Base-by-base conservation (phyloP, 2,329 filamentous ascomycete genomes). In the Beauveria scarabaeidicola region DNA sequence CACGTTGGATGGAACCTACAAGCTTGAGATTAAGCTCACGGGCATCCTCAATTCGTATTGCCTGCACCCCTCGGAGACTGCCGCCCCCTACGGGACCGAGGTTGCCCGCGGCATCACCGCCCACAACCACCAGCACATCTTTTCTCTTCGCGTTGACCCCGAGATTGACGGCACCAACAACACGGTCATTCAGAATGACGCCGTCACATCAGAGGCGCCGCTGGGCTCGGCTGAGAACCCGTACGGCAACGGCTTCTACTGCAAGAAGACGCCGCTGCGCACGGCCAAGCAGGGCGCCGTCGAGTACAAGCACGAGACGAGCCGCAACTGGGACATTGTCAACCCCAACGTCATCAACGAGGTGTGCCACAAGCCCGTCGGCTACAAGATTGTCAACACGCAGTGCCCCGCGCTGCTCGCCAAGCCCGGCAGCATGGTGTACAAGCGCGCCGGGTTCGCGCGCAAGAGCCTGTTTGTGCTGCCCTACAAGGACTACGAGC, bases 201-300 rank as follows among this genome's bases (percentile, higher is more conserved):
- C 87, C 3, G 75, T 78, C 1, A 78, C 74, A 10, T 84, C 83
- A 0, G 75, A 82, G 0, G 86, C 81, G 10, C 81, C 83, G 46
- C 80, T 88, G 0, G 87, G 88, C 11, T 86, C 82, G 52, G 73
- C 76, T 9, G 85, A 89, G 70, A 91, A 91, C 72, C 83, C 79
- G 59, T 87, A 89, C 69, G 88, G 88, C 62, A 91, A 91, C 67
- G 88, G 86, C 6, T 91, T 90, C 72, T 90, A 68, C 61, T 66
- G 63, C 62, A 66, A 64, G 52, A 68, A 66, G 65, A 69, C 68
- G 27, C 60, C 63, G 17, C 63, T 69, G 13, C 61, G 61, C 1
- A 69, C 64, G 10, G 60, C 67, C 29, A 61, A 57, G 21, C 61
- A 69, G 52, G 66, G 61, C 15, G 65, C 64, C 9, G 63, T 63